phyloP scores from a whole-genome alignment of 495 filamentous ascomycete genomes.

The Penicillium subrubescens region DNA sequence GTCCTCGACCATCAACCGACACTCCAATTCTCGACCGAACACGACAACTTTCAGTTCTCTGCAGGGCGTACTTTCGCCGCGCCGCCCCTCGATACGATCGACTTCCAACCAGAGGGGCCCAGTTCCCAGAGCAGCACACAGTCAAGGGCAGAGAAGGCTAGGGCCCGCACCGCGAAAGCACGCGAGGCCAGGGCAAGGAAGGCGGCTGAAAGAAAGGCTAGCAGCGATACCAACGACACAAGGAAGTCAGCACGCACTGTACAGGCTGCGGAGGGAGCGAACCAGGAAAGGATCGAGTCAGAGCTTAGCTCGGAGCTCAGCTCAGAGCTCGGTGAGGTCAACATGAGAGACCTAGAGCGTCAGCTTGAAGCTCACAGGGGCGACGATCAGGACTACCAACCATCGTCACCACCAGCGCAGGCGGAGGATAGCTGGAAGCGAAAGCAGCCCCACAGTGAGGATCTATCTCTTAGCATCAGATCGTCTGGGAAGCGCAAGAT shows the following conservation, averaged over 20 bases:
- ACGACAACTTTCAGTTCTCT: neutral
- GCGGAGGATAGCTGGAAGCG: neutral
- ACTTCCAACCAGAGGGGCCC: neutral
- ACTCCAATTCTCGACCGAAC: neutral
- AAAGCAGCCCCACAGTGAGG: neutral
- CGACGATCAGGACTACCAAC: neutral
- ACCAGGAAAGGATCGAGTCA: neutral
- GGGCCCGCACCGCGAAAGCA: neutral
- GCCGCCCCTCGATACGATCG: neutral
- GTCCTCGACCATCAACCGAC: neutral
- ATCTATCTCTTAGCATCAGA: neutral
- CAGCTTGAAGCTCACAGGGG: neutral
- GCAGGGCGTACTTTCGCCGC: neutral
- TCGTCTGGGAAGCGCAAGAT: neutral
- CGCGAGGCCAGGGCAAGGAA: neutral
- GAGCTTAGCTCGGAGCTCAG: neutral
- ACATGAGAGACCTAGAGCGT: neutral
- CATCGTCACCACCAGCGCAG: neutral
- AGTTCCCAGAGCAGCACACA: neutral
- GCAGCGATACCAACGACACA: neutral
- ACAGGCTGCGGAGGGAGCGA: neutral
- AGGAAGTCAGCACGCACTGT: neutral
- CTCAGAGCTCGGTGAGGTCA: neutral
- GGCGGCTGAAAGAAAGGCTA: neutral
- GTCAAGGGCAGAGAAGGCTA: neutral